Base-by-base conservation (phyloP, 2,329 filamentous ascomycete genomes). In the Pseudocercospora fuligena region DNA sequence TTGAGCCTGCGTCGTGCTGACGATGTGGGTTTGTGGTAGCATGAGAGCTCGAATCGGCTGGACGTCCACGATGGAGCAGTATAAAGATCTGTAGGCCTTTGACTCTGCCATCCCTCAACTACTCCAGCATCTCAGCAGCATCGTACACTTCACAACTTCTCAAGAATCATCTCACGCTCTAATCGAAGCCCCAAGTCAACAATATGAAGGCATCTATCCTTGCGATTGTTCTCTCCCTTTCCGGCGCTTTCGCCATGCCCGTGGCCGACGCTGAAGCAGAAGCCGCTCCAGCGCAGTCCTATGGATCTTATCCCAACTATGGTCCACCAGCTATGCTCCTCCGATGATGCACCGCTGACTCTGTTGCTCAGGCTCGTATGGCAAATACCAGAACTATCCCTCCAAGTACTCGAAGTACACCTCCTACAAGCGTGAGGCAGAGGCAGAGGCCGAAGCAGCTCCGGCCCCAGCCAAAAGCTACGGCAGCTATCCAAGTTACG, bases 121-220 rank as follows among this genome's bases (percentile, higher is more conserved):
- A 23, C 31, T 53, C n/a, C 43, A 21, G 19, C n/a, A 66, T 27
- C 29, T 40, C 47, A 40, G 57, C 56, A 60, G 62, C 27, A 21
- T 57, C 40, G 51, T 19, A n/a, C 46, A 33, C 47, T 21, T 47
- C 33, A 27, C 25, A 51, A 33, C 51, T 59, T 23, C 54, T 43
- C 40, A 33, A 33, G 49, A 63, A 9, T 12, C 9, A 14, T 53
- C 49, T 11, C 16, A n/a, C 12, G 57, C 33, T 40, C n/a, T 19
- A 51, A 25, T n/a, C n/a, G 19, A 29, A 43, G 16, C 56, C 6
- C 53, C 21, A 9, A 9, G n/a, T 43, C 43, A 29, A 21, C 54
- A 69, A 29, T 19, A 71, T 71, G 69, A 71, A 71, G 67, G 36
- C 63, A 25, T 54, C 64, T 4, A 40, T 70, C 57, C 23, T 70